A percentile compares a stretch with the other conserved stretches of the same genome.
Evolutionary conservation across 148 eudicot genomes (phyloP).

Genomic region (Amaranthus cruentus): DNA sequence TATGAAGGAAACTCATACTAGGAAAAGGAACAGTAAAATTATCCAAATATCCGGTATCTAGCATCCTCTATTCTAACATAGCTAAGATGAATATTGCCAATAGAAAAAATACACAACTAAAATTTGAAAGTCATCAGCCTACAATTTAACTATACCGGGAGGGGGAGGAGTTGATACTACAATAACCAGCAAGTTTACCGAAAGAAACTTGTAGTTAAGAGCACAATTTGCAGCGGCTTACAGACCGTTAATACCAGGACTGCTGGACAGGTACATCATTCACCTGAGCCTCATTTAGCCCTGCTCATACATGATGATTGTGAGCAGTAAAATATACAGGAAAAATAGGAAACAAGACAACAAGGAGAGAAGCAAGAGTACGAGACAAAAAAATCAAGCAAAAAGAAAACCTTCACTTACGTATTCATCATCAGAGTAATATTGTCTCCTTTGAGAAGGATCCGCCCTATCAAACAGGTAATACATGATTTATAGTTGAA

Average conservation of each 20-base stretch:
- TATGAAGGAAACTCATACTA: no score
- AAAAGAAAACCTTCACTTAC: conserved; percentile 28
- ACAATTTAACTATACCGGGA: conserved; percentile 2
- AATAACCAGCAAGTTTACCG: conserved; percentile 6
- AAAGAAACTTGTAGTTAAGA: background rate
- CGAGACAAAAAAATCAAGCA: background rate
- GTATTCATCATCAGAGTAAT: conserved; percentile 95
- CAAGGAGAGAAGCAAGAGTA: background rate
- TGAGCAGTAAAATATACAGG: background rate
- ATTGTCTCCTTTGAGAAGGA: conserved; percentile 85
- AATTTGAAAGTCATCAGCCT: conserved; percentile 3
- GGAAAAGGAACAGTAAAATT: no score
- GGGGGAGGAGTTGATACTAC: conserved; percentile 9
- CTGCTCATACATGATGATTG: conserved; percentile 13
- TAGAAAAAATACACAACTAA: no score
- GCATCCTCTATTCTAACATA: no score
- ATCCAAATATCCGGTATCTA: no score
- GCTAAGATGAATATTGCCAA: no score
- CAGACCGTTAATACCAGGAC: background rate
- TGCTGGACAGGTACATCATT: background rate
- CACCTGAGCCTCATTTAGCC: conserved; percentile 14
- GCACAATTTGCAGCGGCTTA: conserved; percentile 4
- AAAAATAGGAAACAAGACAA: background rate
- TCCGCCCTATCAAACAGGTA: conserved; percentile 52
- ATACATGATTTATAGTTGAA: background rate